A percentile compares a stretch with the other conserved stretches of the same genome.
These are phyloP conservation scores for Trichophyton benhamiae DNA, from an alignment of 2,329 filamentous ascomycete species.

Conservation along the genomic window DNA sequence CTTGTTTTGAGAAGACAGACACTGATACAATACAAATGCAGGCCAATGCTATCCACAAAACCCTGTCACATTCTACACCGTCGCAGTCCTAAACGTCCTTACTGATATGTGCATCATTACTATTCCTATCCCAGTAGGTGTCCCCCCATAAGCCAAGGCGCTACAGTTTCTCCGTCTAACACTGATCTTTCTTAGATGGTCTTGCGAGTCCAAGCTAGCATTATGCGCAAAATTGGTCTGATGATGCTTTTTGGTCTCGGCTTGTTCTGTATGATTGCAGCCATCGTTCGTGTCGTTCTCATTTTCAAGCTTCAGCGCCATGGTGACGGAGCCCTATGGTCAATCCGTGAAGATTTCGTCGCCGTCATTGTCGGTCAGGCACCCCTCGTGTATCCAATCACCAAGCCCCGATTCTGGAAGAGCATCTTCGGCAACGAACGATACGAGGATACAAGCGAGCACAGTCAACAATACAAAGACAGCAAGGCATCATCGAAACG, in stretches of 20 bases:
- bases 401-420: background rate
- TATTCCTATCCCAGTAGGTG: constrained; percentile 24
- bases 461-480: background rate
- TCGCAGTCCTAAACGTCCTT: constrained; percentile 24
- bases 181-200: constrained; percentile 15
- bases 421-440: background rate
- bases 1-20: background rate
- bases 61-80: constrained; percentile 21
- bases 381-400: constrained; percentile 23
- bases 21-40: background rate
- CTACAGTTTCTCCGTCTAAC: background rate
- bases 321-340: constrained; percentile 25
- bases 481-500: background rate
- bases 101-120: constrained; percentile 28
- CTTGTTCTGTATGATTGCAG: constrained; percentile 26
- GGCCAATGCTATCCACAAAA: constrained; percentile 25
- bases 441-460: background rate
- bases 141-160: background rate
- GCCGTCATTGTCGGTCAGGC: constrained; percentile 29
- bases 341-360: constrained; percentile 29
- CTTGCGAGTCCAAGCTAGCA: constrained; percentile 19
- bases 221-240: constrained; percentile 21
- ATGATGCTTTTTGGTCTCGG: constrained; percentile 24
- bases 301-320: constrained; percentile 17
- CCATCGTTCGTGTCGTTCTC: constrained; percentile 18